Evolutionary conservation across 192 early-diverging fungal genomes (phyloP), one percentile per base, ranked within the genome.

Genomic region (Backusella circina): DNA sequence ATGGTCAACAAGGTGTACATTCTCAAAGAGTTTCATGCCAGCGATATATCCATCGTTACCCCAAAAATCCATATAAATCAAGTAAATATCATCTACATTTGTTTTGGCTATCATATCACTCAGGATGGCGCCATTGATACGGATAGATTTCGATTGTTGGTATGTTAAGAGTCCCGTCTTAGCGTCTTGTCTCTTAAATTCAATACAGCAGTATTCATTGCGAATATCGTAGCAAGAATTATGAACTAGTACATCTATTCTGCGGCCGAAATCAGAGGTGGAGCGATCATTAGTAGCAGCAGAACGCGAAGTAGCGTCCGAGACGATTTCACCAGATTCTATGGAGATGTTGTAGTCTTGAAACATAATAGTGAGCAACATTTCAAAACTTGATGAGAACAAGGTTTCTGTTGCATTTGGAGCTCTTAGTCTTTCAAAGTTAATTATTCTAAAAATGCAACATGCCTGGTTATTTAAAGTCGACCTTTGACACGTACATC

Each of bases 31-130:
- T 13, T 67, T 67, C 13, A 37, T 13, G 33, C 35, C 65, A 37
- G 65, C 65, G 8, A 67, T 15, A 67, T 67, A 67, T 67, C 35
- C 65, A 67, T 67, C 65, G 15, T 3, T 15, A 67, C 65, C 65
- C 65, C 35, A 67, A 67, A 67, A 67, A 21, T 67, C 65, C 65
- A 67, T 67, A 67, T 67, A 67, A 36, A 67, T 21, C 65, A 36
- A 67, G 65, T 67, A 67, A 67, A 67, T 67, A 15, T 67, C 65
- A 67, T 67, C 65, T 68, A 37, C 38, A n/a, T 69, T 69, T 69
- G 67, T n/a, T n/a, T n/a, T n/a, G n/a, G n/a, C n/a, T n/a, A n/a
- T n/a, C n/a, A n/a, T n/a, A n/a, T n/a, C n/a, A n/a, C n/a, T n/a
- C n/a, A n/a, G n/a, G n/a, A n/a, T n/a, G n/a, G n/a, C n/a, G n/a